A percentile compares a stretch with the other conserved stretches of the same genome.
Conservation (phyloP, 1,284 basidiomycete species). For the Boletus coffeatus region DNA sequence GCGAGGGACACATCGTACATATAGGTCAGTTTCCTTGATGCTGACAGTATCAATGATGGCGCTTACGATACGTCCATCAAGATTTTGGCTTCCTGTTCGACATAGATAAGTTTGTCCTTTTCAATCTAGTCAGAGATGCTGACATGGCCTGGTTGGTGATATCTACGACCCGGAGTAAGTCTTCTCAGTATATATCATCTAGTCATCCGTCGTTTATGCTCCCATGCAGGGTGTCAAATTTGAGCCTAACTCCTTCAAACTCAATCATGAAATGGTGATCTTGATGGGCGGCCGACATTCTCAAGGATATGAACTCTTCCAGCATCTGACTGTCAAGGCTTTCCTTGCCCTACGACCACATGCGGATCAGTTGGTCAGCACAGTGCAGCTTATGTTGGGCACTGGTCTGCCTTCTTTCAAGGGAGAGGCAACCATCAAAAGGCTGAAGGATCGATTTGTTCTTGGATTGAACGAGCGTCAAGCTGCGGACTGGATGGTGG, state of each 20-base stretch:
- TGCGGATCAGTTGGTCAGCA: slow-evolving; percentile 83
- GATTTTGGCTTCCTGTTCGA: slow-evolving; percentile 99
- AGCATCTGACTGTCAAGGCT: slow-evolving; percentile 91
- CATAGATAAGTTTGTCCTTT: slow-evolving; percentile 73
- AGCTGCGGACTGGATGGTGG: slow-evolving; percentile 91
- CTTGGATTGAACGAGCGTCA: slow-evolving; percentile 81
- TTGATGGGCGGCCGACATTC: slow-evolving; percentile 95
- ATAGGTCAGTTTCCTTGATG: slow-evolving; percentile 54
- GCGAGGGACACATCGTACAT: slow-evolving; percentile 93
- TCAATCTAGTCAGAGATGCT: slow-evolving; percentile 17
- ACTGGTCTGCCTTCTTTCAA: slow-evolving; percentile 96
- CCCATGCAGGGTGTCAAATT: slow-evolving; percentile 85
- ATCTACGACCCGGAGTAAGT: slow-evolving; percentile 62
- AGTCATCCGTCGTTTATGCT: slow-evolving; percentile 9
- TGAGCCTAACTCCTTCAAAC: slow-evolving; percentile 95
- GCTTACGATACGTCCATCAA: slow-evolving; percentile 28
- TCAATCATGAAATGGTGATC: slow-evolving; percentile 96
- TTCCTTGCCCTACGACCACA: slow-evolving; percentile 94
- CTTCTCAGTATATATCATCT: not conserved
- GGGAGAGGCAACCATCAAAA: slow-evolving; percentile 85
- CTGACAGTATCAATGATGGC: not conserved
- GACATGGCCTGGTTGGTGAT: slow-evolving; percentile 18
- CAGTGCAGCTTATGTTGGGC: slow-evolving; percentile 91
- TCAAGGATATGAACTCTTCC: slow-evolving; percentile 92
- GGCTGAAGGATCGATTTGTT: slow-evolving; percentile 85